Percentiles rank a stretch among this genome's conserved stretches.
Evolutionary conservation across 768 basidiomycete genomes (phyloP).

Genomic region (Mrakia blollopis): DNA sequence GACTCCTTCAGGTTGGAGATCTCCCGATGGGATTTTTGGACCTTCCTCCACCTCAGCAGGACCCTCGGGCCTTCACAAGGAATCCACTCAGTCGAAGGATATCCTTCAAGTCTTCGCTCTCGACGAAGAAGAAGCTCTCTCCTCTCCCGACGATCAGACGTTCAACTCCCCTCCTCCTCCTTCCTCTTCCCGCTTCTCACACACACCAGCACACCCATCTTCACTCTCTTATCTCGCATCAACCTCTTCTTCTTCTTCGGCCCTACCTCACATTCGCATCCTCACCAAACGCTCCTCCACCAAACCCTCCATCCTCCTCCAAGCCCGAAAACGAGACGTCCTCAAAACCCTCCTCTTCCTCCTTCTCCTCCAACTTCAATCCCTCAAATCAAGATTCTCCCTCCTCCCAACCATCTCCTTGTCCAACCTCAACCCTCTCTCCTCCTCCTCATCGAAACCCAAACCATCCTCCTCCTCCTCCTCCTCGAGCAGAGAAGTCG

Average conservation of each 20-base stretch:
- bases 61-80: neutral
- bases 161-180: neutral
- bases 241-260: neutral
- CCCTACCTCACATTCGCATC: neutral
- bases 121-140: neutral
- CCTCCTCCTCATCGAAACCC: neutral
- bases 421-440: neutral
- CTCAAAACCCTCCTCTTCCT: constrained; percentile 9
- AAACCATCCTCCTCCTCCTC: neutral
- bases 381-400: neutral
- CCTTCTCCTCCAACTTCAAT: constrained; percentile 4
- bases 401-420: neutral
- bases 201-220: neutral
- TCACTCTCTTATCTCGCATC: neutral
- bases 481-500: neutral
- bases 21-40: neutral
- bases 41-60: neutral
- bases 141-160: neutral
- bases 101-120: neutral
- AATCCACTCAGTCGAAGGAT: neutral
- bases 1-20: neutral
- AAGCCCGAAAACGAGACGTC: constrained; percentile 12
- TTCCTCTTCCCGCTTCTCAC: no score
- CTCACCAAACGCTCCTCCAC: neutral
- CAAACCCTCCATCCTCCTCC: neutral